phyloP scores from a whole-genome alignment of 768 basidiomycete species.

The Mycena galericulata region DNA sequence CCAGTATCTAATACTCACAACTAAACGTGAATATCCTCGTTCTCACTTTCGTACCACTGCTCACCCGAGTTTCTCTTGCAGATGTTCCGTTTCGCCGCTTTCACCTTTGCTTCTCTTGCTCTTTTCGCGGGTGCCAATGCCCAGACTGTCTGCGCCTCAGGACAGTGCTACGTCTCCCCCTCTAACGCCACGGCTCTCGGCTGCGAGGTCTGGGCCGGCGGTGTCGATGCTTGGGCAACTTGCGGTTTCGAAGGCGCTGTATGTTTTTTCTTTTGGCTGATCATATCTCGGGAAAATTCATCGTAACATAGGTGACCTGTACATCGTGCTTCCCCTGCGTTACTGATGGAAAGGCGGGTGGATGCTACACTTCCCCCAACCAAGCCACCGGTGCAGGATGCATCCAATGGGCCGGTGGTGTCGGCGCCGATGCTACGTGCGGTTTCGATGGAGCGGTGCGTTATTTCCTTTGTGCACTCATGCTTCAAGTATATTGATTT shows the following conservation, averaged over 20 bases:
- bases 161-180: slow-evolving; percentile 20
- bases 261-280: background rate
- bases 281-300: background rate
- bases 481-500: no score
- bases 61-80: background rate
- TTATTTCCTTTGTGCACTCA: background rate
- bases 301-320: slow-evolving; percentile 15
- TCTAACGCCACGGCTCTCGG: slow-evolving; percentile 19
- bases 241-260: slow-evolving; percentile 22
- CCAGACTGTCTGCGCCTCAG: slow-evolving; percentile 5
- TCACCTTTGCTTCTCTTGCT: slow-evolving; percentile 9
- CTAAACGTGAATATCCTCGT: no score
- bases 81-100: background rate
- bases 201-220: slow-evolving; percentile 13
- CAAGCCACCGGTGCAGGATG: slow-evolving; percentile 16
- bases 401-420: slow-evolving; percentile 1
- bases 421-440: slow-evolving; percentile 6
- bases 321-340: slow-evolving; percentile 14
- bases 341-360: no score
- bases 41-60: background rate
- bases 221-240: slow-evolving; percentile 10
- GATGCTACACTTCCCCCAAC: slow-evolving; percentile 18
- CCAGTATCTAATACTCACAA: no score
- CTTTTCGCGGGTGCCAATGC: background rate
- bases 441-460: slow-evolving; percentile 24